Conservation (phyloP, 345 rosid species). For the Salix dunnii region DNA sequence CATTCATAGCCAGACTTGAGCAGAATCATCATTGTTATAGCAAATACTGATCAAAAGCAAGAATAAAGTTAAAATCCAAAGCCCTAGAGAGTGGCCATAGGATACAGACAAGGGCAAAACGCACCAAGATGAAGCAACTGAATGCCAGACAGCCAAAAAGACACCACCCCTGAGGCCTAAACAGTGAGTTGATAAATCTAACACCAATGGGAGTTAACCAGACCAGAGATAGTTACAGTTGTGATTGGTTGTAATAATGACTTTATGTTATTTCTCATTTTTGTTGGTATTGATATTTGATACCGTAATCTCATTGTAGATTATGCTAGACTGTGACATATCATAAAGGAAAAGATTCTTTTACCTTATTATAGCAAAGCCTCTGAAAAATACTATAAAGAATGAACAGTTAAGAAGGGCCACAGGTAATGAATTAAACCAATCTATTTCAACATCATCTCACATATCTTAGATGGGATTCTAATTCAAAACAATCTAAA, state of each 20-base stretch:
- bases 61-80: background rate
- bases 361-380: background rate
- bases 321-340: constrained; percentile 1
- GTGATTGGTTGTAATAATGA: background rate
- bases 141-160: background rate
- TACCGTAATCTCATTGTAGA: background rate
- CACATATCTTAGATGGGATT: constrained; percentile 11
- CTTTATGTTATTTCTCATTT: background rate
- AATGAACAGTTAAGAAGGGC: background rate
- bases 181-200: background rate
- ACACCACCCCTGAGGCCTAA: background rate
- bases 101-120: background rate
- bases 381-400: background rate
- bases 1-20: background rate
- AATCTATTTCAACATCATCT: constrained; percentile 26
- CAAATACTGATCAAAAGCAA: background rate
- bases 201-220: background rate
- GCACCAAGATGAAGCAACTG: background rate
- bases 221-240: background rate
- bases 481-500: constrained; percentile 25
- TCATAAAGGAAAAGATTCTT: background rate
- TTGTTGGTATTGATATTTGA: constrained; percentile 1
- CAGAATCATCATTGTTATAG: background rate
- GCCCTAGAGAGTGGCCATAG: background rate
- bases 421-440: constrained; percentile 16